Percentiles rank a stretch among this genome's conserved stretches.
Conservation (phyloP, 306 rosid genomes). For the Citrullus mucosospermus region DNA sequence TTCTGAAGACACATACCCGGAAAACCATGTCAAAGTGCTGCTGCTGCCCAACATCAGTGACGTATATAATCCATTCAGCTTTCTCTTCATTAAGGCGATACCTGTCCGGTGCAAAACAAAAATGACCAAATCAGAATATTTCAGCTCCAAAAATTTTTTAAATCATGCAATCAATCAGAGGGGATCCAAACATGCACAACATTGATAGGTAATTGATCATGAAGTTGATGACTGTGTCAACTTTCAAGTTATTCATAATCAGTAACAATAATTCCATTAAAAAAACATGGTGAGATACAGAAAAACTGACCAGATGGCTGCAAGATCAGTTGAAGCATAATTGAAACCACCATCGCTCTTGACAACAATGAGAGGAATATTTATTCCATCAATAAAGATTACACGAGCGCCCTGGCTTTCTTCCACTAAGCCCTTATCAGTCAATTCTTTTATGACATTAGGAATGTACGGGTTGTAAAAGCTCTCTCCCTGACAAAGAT, state of each 20-base stretch:
- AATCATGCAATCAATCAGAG: neutral
- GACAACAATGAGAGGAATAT: conserved; percentile 82
- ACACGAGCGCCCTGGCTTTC: conserved; percentile 89
- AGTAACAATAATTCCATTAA: neutral
- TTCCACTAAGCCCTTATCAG: conserved; percentile 48
- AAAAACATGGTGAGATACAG: neutral
- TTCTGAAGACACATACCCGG: conserved; percentile 42
- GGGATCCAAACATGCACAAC: neutral
- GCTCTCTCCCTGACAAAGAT: conserved; percentile 83
- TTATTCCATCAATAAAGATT: conserved; percentile 53
- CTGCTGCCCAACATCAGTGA: conserved; percentile 92
- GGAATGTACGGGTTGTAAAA: conserved; percentile 81
- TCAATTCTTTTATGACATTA: conserved; percentile 51
- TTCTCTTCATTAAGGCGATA: conserved; percentile 80
- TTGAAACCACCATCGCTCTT: conserved; percentile 97
- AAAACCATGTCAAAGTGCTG: conserved; percentile 92
- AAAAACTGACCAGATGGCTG: conserved; percentile 65
- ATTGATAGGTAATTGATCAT: neutral
- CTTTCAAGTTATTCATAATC: neutral
- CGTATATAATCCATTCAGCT: conserved; percentile 85
- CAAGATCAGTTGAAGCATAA: conserved; percentile 83
- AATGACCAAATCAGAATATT: conserved; percentile 9
- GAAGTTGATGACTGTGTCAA: neutral
- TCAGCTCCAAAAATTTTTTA: neutral
- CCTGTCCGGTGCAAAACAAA: conserved; percentile 39